A percentile compares a stretch with the other conserved stretches of the same genome.
Evolutionary conservation across 2,329 filamentous ascomycete genomes (phyloP).

Genomic region (Talaromyces islandicus): DNA sequence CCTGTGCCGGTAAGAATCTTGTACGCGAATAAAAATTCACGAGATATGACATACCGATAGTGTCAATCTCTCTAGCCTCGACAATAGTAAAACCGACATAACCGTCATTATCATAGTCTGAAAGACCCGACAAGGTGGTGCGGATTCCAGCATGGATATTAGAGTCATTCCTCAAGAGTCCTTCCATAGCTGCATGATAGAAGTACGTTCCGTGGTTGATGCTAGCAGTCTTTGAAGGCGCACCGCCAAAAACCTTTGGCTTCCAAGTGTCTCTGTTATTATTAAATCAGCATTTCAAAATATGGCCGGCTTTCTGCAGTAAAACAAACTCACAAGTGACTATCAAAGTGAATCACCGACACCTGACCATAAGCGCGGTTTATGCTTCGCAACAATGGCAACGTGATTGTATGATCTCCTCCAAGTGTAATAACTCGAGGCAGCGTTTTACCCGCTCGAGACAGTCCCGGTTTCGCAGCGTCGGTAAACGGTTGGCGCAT

Average conservation of each 20-base stretch:
- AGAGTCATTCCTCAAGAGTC: constrained; percentile 70
- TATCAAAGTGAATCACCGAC: constrained; percentile 59
- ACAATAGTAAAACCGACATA: constrained; percentile 81
- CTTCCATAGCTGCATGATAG: constrained; percentile 73
- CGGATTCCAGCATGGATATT: constrained; percentile 86
- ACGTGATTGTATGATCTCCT: constrained; percentile 41
- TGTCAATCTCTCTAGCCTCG: constrained; percentile 66
- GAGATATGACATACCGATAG: constrained; percentile 41
- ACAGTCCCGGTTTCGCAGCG: constrained; percentile 60
- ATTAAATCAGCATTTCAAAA: not conserved
- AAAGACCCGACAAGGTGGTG: constrained; percentile 70
- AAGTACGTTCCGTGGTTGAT: constrained; percentile 91
- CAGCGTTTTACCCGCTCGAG: constrained; percentile 67
- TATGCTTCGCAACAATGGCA: constrained; percentile 50
- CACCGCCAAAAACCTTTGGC: constrained; percentile 81
- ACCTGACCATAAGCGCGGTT: constrained; percentile 63
- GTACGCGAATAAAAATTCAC: not conserved
- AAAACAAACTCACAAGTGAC: constrained; percentile 42
- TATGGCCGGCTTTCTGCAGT: not conserved
- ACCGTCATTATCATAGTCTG: constrained; percentile 78
- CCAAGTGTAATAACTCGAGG: constrained; percentile 72
- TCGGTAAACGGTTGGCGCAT: constrained; percentile 65
- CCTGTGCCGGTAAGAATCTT: constrained; percentile 21
- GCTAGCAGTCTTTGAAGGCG: constrained; percentile 66
- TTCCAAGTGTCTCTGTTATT: constrained; percentile 54